Percentiles rank a stretch among this genome's conserved stretches.
Evolutionary conservation across 345 rosid genomes (phyloP).

Genomic region (Carallia brachiata): DNA sequence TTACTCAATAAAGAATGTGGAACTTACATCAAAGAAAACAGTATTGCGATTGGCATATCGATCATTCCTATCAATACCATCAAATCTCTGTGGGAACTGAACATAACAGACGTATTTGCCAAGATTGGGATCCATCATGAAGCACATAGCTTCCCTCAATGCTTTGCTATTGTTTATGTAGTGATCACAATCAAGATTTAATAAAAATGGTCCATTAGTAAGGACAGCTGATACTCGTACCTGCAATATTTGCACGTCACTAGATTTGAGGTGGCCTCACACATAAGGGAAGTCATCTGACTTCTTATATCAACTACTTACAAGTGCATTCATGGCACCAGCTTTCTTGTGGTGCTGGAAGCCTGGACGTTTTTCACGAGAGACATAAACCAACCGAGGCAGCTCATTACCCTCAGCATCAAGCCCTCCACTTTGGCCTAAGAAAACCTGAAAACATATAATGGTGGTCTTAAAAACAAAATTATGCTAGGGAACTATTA

Average conservation of each 20-base stretch:
- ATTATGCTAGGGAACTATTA: too few species aligned
- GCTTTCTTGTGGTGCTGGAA: conserved; percentile 98
- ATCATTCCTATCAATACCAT: conserved; percentile 78
- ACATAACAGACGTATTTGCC: conserved; percentile 86
- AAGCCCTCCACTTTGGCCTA: conserved; percentile 93
- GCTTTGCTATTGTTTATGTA: conserved; percentile 89
- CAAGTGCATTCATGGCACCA: conserved; percentile 95
- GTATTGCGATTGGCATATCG: conserved; percentile 92
- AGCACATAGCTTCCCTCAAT: conserved; percentile 86
- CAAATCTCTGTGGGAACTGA: conserved; percentile 91
- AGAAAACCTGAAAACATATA: conserved; percentile 65
- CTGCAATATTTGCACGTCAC: conserved; percentile 35
- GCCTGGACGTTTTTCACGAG: conserved; percentile 96
- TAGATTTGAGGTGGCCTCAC: conserved; percentile 10
- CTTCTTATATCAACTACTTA: conserved; percentile 21
- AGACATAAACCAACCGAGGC: conserved; percentile 88
- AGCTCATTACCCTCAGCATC: conserved; percentile 94
- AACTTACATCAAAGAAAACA: conserved; percentile 83
- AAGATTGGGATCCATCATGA: conserved; percentile 87
- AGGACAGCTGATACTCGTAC: conserved; percentile 83
- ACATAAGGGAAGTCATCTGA: conserved; percentile 8
- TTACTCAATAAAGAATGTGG: background rate
- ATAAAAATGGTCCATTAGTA: conserved; percentile 87
- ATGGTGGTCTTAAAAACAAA: conserved; percentile 4
- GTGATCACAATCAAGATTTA: conserved; percentile 92